Base-by-base conservation (phyloP, 78 protist species). In the Bodo saltans region DNA sequence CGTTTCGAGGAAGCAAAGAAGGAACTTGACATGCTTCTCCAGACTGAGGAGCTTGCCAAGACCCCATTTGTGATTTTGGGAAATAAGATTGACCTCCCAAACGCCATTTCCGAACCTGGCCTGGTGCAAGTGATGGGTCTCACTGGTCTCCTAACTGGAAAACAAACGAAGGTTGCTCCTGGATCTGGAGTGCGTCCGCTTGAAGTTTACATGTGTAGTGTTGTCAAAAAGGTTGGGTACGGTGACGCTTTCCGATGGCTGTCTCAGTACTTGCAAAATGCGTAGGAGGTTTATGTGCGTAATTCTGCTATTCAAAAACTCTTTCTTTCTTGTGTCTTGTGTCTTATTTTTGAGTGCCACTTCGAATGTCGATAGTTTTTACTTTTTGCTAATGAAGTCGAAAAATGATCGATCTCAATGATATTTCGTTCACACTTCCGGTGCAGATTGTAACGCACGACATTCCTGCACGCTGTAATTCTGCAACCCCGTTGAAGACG, bases 141-240 rank as follows among this genome's bases (percentile, higher is more conserved):
- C 27, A 53, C 37, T 3, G 78, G 68, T 41, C 30, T 72, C 23
- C 92, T 96, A 28, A 94, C 97, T 1, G 98, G 98, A 33, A 94
- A 94, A 85, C 92, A 90, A 42, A 91, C 80, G 75, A 85, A 72
- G 26, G 32, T 52, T 2, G 85, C 88, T 41, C 68, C 87, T 70
- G 88, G 80, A 42, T 89, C 2, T 1, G 37, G 28, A 21, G 8
- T 0, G 0, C 89, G 99, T 37, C 98, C 99, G 39, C 71, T 97
- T 32, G 99, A 98, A 90, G 86, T 98, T 34, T 98, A 95, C 95
- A 97, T 97, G 99, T 95, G 98, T 91, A 81, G 94, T 29, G 96
- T 98, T 42, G 89, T 92, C 68, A 72, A 72, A 78, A 79, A 88
- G 37, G 86, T 68, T 72, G 99, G 99, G 38, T 98, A 93, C 88